A percentile compares a stretch with the other conserved stretches of the same genome.
These are phyloP conservation scores for Rhodotorula sp. DNA, from an alignment of 1,284 basidiomycete genomes.

Conservation along the genomic window DNA sequence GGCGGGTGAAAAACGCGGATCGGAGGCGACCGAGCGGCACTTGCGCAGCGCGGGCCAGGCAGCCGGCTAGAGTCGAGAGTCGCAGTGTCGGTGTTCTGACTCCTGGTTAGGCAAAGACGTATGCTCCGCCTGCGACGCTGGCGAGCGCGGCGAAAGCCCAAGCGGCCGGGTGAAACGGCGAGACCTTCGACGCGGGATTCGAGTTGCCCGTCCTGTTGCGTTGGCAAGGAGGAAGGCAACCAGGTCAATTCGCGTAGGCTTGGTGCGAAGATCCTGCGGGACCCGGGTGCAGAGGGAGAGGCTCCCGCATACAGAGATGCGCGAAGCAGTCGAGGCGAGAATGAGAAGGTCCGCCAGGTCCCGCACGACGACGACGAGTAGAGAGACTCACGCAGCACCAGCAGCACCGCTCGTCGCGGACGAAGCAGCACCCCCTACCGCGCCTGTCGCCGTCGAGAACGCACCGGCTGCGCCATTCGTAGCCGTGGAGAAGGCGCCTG, in stretches of 20 bases:
- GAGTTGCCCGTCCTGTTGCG: not conserved
- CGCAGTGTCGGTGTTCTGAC: not conserved
- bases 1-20: not conserved
- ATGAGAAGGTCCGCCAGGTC: not conserved
- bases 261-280: no score
- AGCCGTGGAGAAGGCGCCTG: not conserved
- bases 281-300: no score
- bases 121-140: constrained; percentile 14
- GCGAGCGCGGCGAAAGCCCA: constrained; percentile 6
- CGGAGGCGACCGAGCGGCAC: not conserved
- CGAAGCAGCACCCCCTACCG: constrained; percentile 1
- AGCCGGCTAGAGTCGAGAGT: not conserved
- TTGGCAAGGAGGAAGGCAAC: no score
- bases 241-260: not conserved
- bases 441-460: constrained; percentile 6
- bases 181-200: not conserved
- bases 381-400: not conserved
- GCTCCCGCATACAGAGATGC: not conserved
- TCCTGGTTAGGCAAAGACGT: constrained; percentile 17
- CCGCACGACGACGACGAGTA: not conserved
- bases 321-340: not conserved
- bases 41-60: not conserved
- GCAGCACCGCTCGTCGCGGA: not conserved
- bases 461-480: not conserved
- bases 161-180: not conserved